Base-by-base conservation (phyloP, 345 rosid species). In the Erucastrum elatum region DNA sequence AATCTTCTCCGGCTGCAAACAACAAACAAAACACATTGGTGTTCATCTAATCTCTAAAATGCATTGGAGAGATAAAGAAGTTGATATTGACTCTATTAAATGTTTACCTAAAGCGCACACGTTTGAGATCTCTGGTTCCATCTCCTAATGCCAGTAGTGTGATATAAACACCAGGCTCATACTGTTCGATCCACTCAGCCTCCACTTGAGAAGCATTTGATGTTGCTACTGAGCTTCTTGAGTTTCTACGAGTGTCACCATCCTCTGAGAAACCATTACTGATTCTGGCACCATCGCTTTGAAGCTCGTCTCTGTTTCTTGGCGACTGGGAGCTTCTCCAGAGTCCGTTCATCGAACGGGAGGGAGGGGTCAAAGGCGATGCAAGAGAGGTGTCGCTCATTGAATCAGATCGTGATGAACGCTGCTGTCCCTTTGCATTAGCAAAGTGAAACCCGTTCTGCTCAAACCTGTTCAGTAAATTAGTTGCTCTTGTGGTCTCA, bases 71-170 rank as follows among this genome's bases (percentile, higher is more conserved):
- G 13, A 35, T 29, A 25, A 67, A 21, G 0, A 26, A 13, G 49
- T 61, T 10, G 25, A 61, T 33, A 16, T 6, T 3, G 64, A 46
- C 49, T 73, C 34, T 41, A 8, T 35, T 66, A 71, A 26, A 35
- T 56, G 61, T 74, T 66, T 87, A 95, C 99, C 99, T 95, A 92
- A 95, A 95, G 71, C 99, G 98, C 76, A 95, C 98, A 68, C 99
- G 88, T 85, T 90, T 95, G 73, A 95, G 93, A 85, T 93, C 99
- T 81, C 98, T 93, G n/a, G 97, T 90, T 80, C 99, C 99, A 69
- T 93, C 97, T 5, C 77, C 94, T 66, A 95, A 76, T 15, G 96
- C 92, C 76, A 91, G 84, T 6, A 95, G 90, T 64, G 99, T 93
- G 75, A 93, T 90, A 75, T 90, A 95, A 58, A 95, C 98, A 72